phyloP scores from a whole-genome alignment of 257 asterid genomes.

The Solanum okadae region DNA sequence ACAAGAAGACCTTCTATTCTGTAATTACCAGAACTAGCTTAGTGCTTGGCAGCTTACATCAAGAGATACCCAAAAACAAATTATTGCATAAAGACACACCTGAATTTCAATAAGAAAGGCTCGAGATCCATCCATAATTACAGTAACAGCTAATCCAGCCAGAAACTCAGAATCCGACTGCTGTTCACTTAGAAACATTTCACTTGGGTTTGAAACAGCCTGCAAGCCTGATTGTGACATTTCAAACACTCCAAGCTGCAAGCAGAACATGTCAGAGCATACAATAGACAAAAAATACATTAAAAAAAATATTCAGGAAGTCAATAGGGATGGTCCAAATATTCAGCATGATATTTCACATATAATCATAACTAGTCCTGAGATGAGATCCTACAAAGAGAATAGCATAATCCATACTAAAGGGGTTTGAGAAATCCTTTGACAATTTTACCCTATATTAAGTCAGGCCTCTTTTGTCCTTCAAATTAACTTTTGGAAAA shows the following conservation, averaged over 20 bases:
- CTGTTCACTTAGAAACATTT: constrained; percentile 76
- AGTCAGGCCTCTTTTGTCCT: not conserved
- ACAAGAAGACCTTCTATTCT: not conserved
- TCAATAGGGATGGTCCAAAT: not conserved
- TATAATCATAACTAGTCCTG: not conserved
- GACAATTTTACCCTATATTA: not conserved
- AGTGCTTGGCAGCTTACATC: not conserved
- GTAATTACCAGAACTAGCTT: not conserved
- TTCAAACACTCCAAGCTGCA: constrained; percentile 88
- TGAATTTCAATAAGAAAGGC: constrained; percentile 82
- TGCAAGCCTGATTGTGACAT: constrained; percentile 70
- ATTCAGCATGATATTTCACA: not conserved
- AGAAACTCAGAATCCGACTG: constrained; percentile 68
- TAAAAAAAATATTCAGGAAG: not conserved
- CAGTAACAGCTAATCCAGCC: constrained; percentile 89
- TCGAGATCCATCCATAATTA: constrained; percentile 83
- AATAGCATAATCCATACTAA: not conserved
- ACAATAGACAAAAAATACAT: not conserved
- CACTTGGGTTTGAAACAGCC: constrained; percentile 80
- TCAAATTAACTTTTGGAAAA: not conserved
- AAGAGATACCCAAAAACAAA: not conserved
- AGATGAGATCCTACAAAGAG: not conserved
- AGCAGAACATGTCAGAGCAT: constrained; percentile 3
- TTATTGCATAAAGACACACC: constrained; percentile 21
- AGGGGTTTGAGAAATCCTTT: not conserved